Evolutionary conservation across 208 protist genomes (phyloP), one percentile per base, ranked within the genome.

Genomic region (Leishmania martiniquensis): DNA sequence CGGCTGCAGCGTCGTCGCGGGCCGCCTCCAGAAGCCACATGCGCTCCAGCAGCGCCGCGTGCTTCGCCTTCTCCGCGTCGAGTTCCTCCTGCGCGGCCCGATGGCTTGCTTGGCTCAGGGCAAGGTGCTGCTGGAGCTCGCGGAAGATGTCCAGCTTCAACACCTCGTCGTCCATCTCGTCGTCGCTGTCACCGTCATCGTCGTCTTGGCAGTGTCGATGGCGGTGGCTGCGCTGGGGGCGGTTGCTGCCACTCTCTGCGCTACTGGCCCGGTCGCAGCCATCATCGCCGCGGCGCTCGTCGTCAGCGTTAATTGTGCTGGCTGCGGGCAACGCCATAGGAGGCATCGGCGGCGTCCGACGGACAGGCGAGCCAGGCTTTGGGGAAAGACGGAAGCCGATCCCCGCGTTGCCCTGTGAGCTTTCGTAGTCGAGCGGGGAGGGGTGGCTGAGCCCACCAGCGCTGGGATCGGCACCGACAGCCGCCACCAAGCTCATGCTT

Each of bases 1-100:
- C 85, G 17, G 82, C 85, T 2, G 22, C 67, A 3, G 89, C 89
- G 34, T 81, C 82, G 39, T 90, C 90, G 52, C 81, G 86, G 51
- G 90, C 76, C 34, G 85, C 70, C 81, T 96, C 92, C 60, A 93
- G 70, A 9, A 66, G 65, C 92, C 92, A 96, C 86, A 94, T 93
- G 7, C 87, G 84, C 80, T 96, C 92, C 59, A 89, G 80, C 57
- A 96, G 75, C 29, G 75, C 12, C 6, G 89, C 81, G 80, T 96
- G 88, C 74, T 84, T 62, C 62, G 52, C 69, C 67, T 87, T 87
- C 77, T 96, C 89, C 69, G 76, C 85, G 69, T 93, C 77, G 52
- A 94, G 85, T 47, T 89, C 83, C n/a, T 75, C 74, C 37, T 85
- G 75, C 20, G 87, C 77, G 51, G 84, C 42, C n/a, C 79, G 70